phyloP scores from a whole-genome alignment of 2,329 filamentous ascomycete species.

The Fusarium pininemorale region DNA sequence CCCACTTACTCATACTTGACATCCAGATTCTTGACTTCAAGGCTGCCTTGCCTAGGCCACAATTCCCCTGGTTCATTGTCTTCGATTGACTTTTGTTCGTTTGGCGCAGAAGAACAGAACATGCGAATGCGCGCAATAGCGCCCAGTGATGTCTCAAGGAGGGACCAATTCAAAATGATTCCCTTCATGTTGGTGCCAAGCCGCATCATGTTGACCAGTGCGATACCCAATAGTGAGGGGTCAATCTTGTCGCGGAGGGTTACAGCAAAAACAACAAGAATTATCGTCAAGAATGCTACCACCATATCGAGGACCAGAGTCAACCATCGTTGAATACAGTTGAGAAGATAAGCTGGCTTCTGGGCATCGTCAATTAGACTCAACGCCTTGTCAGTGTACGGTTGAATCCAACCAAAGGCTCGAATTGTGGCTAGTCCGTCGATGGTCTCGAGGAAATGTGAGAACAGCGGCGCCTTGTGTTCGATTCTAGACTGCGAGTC shows the following conservation, averaged over 20 bases:
- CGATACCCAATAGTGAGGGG: conserved; percentile 49
- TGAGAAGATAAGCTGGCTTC: conserved; percentile 62
- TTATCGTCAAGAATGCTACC: conserved; percentile 57
- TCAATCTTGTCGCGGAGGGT: conserved; percentile 44
- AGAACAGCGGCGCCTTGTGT: conserved; percentile 46
- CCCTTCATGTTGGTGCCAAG: conserved; percentile 41
- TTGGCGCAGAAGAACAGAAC: conserved; percentile 41
- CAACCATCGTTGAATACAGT: conserved; percentile 63
- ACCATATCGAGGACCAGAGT: conserved; percentile 61
- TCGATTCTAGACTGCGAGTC: conserved; percentile 40
- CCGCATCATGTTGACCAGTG: conserved; percentile 49
- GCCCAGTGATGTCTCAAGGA: conserved; percentile 44
- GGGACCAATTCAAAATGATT: conserved; percentile 43
- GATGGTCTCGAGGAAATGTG: conserved; percentile 47
- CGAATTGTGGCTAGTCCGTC: conserved; percentile 49
- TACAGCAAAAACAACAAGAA: conserved; percentile 50
- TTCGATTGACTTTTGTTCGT: conserved; percentile 33
- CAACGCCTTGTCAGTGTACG: conserved; percentile 50
- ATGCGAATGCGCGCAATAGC: conserved; percentile 43
- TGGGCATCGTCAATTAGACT: conserved; percentile 57
- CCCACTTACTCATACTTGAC: conserved; percentile 43
- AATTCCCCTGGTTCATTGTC: conserved; percentile 3
- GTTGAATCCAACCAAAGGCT: conserved; percentile 51
- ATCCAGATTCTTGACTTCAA: conserved; percentile 38
- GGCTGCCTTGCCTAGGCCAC: conserved; percentile 38